Evolutionary conservation across 441 rosid species (phyloP), one percentile per base, ranked within the genome.

Genomic region (Breynia disticha): DNA sequence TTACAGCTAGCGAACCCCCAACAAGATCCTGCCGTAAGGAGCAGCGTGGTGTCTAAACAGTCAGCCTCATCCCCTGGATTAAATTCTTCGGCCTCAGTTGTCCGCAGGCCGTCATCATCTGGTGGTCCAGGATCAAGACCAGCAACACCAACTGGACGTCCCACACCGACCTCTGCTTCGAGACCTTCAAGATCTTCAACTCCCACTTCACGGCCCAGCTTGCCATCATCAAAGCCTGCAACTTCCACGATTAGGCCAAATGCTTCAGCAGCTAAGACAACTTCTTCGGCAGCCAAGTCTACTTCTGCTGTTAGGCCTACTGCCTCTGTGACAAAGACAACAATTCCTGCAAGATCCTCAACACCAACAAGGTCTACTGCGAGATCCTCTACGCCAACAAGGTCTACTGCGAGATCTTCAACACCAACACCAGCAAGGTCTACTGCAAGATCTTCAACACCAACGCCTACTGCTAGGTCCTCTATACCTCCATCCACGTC

Each of bases 51-150:
- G 57, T 75, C 86, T 6, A 86, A 77, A 65, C 91, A 86, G 60
- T 73, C 66, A 19, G 66, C 68, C 64, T 78, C 87, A 16, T 86
- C 95, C 39, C 80, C 91, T 59, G 95, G 95, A 57, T 56, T 74
- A 60, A 88, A 73, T 73, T 67, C 82, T 66, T 75, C 84, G 16
- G 70, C 65, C 59, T 60, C 76, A 53, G 80, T 82, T 48, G 66
- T 22, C 54, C 89, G 91, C 15, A 79, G 96, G 70, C 96, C 96
- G 44, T 83, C 87, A 51, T 91, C 98, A n/a, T 84, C 98, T 15
- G 90, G 95, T 32, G 96, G 95, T 72, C 82, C 86, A 32, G 93
- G 95, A 63, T 88, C 97, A 63, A 82, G 96, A 76, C 94, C 95
- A 42, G 56, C 76, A 62, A 93, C 97, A 0, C 98, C 97, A 50